Evolutionary conservation across 768 basidiomycete species (phyloP).

Genomic region (Mycena latifolia): DNA sequence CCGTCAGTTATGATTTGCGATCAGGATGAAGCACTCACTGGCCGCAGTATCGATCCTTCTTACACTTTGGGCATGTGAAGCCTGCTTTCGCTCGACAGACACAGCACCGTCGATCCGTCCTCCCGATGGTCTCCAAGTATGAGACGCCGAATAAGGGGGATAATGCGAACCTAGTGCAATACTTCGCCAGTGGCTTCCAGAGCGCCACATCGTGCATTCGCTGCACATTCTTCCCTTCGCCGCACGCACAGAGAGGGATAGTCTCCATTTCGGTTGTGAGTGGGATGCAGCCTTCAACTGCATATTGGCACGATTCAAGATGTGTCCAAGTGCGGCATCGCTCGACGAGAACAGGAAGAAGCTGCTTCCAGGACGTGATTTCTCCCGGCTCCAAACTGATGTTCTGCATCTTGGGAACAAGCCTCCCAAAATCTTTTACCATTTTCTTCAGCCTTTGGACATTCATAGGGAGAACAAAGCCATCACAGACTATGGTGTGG

Average conservation of each 20-base stretch:
- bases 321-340: conserved; percentile 68
- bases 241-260: conserved; percentile 65
- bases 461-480: conserved; percentile 56
- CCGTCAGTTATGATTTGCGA: conserved; percentile 5
- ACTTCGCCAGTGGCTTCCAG: conserved; percentile 57
- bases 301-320: conserved; percentile 60
- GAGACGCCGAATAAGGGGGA: conserved; percentile 60
- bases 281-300: conserved; percentile 47
- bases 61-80: conserved; percentile 27
- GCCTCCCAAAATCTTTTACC: conserved; percentile 8
- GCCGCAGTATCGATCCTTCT: conserved; percentile 47
- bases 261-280: conserved; percentile 49
- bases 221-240: conserved; percentile 59
- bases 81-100: conserved; percentile 42
- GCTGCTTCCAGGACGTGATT: conserved; percentile 60
- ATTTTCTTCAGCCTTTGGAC: conserved; percentile 37
- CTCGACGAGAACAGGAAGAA: conserved; percentile 64
- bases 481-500: conserved; percentile 64
- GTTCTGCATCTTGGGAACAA: conserved; percentile 23
- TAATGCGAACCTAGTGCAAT: conserved; percentile 64
- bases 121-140: conserved; percentile 52
- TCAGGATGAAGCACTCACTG: conserved; percentile 13
- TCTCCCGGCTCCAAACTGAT: conserved; percentile 48
- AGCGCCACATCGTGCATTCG: conserved; percentile 45
- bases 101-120: conserved; percentile 39